A percentile compares a stretch with the other conserved stretches of the same genome.
Conservation (phyloP, 2,329 filamentous ascomycete genomes). For the Xylariomycetidae sp. region DNA sequence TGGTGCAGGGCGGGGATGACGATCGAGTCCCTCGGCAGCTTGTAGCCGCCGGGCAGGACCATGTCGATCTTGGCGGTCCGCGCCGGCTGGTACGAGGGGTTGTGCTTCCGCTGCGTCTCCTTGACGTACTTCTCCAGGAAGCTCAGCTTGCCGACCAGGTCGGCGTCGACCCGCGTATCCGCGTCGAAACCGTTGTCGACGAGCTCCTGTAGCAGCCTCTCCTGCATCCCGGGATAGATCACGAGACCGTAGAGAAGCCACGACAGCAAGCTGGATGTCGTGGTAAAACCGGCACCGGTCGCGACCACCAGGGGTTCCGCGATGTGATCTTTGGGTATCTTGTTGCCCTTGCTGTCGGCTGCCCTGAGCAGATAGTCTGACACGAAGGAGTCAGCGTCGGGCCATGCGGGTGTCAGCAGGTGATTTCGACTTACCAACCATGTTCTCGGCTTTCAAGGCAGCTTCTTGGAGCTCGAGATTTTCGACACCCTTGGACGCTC, state of each 20-base stretch:
- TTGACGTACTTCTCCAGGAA: conserved; percentile 57
- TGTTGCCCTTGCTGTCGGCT: conserved; percentile 48
- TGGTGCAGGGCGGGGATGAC: conserved; percentile 49
- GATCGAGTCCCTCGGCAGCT: conserved; percentile 45
- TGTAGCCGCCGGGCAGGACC: conserved; percentile 56
- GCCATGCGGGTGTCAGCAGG: too few relatives aligned
- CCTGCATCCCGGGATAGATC: conserved; percentile 51
- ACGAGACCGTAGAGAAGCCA: conserved; percentile 54
- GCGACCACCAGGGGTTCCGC: conserved; percentile 41
- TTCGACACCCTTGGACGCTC: conserved; percentile 33
- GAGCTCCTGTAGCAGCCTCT: conserved; percentile 53
- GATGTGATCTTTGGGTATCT: conserved; percentile 42
- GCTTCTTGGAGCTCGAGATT: conserved; percentile 43
- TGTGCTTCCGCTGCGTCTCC: conserved; percentile 56
- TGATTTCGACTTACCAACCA: conserved; percentile 23
- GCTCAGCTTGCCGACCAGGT: conserved; percentile 40
- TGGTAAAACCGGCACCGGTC: conserved; percentile 56
- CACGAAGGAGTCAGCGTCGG: too few relatives aligned
- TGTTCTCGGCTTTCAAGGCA: conserved; percentile 42
- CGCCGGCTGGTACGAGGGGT: conserved; percentile 56
- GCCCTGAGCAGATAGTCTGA: conserved; percentile 50
- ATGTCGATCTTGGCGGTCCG: conserved; percentile 52
- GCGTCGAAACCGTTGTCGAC: conserved; percentile 42
- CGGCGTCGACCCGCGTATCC: conserved; percentile 40
- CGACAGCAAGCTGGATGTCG: conserved; percentile 52